These are phyloP conservation scores for Streptanthus diversifolius DNA, from an alignment of 345 rosid species.

Conservation along the genomic window DNA sequence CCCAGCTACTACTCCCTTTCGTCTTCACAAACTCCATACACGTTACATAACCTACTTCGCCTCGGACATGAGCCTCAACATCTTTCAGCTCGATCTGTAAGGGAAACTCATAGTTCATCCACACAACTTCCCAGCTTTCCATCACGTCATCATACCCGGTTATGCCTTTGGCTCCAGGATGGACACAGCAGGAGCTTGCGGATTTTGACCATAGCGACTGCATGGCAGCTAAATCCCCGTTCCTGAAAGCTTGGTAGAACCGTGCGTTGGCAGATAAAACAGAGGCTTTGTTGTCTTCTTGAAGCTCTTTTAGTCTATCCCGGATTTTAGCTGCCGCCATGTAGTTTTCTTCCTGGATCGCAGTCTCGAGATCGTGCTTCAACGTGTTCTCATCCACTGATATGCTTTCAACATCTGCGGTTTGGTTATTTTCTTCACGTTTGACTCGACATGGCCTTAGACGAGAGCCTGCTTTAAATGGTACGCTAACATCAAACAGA, in stretches of 20 bases:
- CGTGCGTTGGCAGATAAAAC: slow-evolving; percentile 68
- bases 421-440: slow-evolving; percentile 55
- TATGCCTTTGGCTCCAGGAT: slow-evolving; percentile 83
- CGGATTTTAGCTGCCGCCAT: slow-evolving; percentile 76
- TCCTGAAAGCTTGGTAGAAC: slow-evolving; percentile 71
- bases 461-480: slow-evolving; percentile 28
- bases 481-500: slow-evolving; percentile 30
- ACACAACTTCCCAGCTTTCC: slow-evolving; percentile 93
- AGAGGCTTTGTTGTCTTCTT: slow-evolving; percentile 63
- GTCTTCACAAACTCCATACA: slow-evolving; percentile 84
- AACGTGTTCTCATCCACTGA: slow-evolving; percentile 57
- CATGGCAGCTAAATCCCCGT: slow-evolving; percentile 71
- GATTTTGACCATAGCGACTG: slow-evolving; percentile 65
- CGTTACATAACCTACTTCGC: slow-evolving; percentile 71
- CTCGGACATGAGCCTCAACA: slow-evolving; percentile 64
- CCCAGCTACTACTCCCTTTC: slow-evolving; percentile 89
- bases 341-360: slow-evolving; percentile 84
- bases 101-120: slow-evolving; percentile 90
- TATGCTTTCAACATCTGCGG: slow-evolving; percentile 46
- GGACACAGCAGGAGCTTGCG: slow-evolving; percentile 68
- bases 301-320: slow-evolving; percentile 57
- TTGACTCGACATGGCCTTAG: slow-evolving; percentile 45
- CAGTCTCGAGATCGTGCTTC: slow-evolving; percentile 53
- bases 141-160: slow-evolving; percentile 70
- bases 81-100: slow-evolving; percentile 69